A percentile compares a stretch with the other conserved stretches of the same genome.
Conservation (phyloP, 2,329 filamentous ascomycete genomes). For the Paracamarosporium sp. region DNA sequence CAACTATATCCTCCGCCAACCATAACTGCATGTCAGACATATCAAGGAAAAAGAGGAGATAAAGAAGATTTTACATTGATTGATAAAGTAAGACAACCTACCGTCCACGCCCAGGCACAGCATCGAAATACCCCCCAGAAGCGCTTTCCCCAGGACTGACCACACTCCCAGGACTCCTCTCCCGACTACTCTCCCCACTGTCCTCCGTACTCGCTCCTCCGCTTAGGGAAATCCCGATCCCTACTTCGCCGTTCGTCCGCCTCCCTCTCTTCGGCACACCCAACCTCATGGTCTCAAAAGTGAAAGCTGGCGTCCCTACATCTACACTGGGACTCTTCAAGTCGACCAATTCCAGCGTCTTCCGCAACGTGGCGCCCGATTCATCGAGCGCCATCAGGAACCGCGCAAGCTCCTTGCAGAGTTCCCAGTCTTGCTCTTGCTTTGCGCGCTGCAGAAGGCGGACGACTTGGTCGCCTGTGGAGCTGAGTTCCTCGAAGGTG, state of each 20-base stretch:
- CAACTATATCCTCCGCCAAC: too few relatives aligned
- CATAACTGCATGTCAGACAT: too few relatives aligned
- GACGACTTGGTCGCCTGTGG: constrained; percentile 78
- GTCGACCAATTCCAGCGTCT: constrained; percentile 66
- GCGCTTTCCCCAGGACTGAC: not conserved
- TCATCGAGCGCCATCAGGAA: constrained; percentile 94
- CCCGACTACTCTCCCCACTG: not conserved
- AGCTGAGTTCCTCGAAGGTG: constrained; percentile 68
- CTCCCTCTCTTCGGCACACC: constrained; percentile 33
- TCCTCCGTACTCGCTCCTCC: not conserved
- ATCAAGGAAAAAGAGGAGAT: not conserved
- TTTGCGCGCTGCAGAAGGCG: constrained; percentile 82
- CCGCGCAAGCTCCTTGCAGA: constrained; percentile 93
- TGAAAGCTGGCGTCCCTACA: constrained; percentile 36
- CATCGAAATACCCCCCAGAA: constrained; percentile 1
- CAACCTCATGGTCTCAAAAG: constrained; percentile 37
- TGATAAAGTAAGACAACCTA: not conserved
- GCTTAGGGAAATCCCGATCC: constrained; percentile 14
- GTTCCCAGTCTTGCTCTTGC: constrained; percentile 86
- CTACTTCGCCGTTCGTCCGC: constrained; percentile 13
- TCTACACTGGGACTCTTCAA: constrained; percentile 37
- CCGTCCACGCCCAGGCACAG: not conserved
- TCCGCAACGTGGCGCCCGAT: constrained; percentile 77
- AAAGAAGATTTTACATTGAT: too few relatives aligned
- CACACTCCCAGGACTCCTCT: not conserved